Evolutionary conservation across 345 rosid species (phyloP), one percentile per base, ranked within the genome.

Genomic region (Physaria fendleri): DNA sequence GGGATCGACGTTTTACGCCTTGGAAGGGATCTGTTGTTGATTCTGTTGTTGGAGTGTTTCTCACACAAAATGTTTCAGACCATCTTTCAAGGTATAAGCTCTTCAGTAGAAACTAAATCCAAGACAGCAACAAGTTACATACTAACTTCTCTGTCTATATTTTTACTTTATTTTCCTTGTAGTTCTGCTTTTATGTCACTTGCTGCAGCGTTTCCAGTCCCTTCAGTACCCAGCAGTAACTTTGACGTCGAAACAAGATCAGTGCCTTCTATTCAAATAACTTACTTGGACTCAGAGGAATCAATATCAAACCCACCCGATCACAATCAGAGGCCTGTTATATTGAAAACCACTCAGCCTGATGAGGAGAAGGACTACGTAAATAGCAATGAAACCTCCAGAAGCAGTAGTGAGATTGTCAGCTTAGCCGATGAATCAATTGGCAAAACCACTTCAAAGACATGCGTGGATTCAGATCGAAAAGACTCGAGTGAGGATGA

Each of bases 11-110:
- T 45, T 94, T 94, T 77, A 82, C 97, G 23, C 83, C 75, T 45
- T 94, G 97, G 99, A 94, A 94, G 45, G 99, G 97, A 59, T 94
- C 99, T 1, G 95, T 85, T 20, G 87, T 94, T 37, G 99, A 94
- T 78, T 94, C 97, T 4, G 97, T 94, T 3, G 79, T 90, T 50
- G 97, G 99, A 57, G 99, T 94, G 15, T 94, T 94, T 72, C 95
- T 94, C 8, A 94, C 99, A 18, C 97, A 94, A 59, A 94, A 94
- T 59, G 99, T 94, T 61, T 87, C 97, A 12, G 97, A 90, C 63
- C 97, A 90, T 71, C 85, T 90, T 38, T 90, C 97, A 21, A 90
- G 97, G 99, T 89, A 75, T 48, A 53, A 42, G 6, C 43, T 50
- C 73, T 76, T 68, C 71, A n/a, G 59, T 16, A 33, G 3, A 34